These are phyloP conservation scores for Guillardia theta DNA, from an alignment of 78 protist species.

Conservation along the genomic window DNA sequence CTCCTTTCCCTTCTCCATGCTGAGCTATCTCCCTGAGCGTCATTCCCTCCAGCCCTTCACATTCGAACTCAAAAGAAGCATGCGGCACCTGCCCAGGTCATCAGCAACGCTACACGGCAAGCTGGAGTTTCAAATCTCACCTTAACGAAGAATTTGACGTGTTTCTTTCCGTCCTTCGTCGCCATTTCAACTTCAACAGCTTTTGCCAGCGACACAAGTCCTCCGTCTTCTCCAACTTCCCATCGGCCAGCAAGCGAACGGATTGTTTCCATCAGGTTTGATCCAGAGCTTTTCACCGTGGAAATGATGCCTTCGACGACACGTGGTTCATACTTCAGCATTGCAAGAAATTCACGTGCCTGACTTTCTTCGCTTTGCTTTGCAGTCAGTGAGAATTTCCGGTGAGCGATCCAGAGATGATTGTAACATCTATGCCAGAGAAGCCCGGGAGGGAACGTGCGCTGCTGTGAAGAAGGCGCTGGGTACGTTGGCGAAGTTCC, in stretches of 20 bases:
- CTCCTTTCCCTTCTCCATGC: not conserved
- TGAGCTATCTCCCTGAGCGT: not conserved
- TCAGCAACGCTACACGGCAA: no score
- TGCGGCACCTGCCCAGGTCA: no score
- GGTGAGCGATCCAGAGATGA: not conserved
- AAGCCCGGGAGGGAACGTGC: not conserved
- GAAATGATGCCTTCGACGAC: not conserved
- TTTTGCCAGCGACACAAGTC: not conserved
- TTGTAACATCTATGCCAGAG: no score
- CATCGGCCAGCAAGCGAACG: not conserved
- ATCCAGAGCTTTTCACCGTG: not conserved
- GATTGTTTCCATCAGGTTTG: not conserved
- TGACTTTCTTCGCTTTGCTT: not conserved
- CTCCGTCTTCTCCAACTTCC: not conserved
- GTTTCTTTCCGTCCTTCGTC: not conserved
- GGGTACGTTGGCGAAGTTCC: no score
- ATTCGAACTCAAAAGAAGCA: not conserved
- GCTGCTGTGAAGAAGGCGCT: not conserved
- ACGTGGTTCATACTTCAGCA: not conserved
- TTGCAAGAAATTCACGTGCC: not conserved
- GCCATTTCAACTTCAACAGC: not conserved
- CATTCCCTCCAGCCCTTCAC: not conserved
- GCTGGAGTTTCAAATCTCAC: no score
- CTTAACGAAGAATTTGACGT: not conserved
- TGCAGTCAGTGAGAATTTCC: not conserved